phyloP scores from a whole-genome alignment of 148 eudicot genomes.

The Heliamphora exappendiculata region DNA sequence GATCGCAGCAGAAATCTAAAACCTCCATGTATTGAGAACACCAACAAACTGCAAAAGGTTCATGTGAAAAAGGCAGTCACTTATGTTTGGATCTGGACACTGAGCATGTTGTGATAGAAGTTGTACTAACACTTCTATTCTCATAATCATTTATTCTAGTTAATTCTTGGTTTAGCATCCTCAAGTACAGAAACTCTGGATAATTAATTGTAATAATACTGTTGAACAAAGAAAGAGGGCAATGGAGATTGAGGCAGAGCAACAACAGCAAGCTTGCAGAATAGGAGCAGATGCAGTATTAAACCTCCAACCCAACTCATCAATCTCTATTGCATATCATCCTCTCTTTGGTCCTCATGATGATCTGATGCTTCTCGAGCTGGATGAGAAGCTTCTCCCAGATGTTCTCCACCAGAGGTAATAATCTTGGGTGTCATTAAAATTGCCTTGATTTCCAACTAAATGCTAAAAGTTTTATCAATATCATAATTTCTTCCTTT shows the following conservation, averaged over 20 bases:
- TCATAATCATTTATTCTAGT: background rate
- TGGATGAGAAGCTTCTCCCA: constrained; percentile 88
- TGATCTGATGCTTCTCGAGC: constrained; percentile 73
- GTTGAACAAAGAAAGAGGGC: background rate
- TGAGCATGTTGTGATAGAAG: background rate
- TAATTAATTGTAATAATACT: background rate
- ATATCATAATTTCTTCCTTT: constrained; percentile 1
- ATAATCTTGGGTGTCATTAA: background rate
- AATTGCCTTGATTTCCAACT: background rate
- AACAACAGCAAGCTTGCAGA: constrained; percentile 7
- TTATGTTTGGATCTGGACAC: background rate
- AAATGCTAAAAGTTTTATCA: background rate
- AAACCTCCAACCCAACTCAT: constrained; percentile 49
- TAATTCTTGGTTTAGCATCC: background rate
- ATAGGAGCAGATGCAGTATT: constrained; percentile 74
- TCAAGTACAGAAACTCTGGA: background rate
- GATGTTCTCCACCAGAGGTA: constrained; percentile 68
- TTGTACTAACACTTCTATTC: background rate
- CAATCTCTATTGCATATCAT: constrained; percentile 68
- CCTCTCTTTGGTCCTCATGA: constrained; percentile 71
- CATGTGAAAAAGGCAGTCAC: background rate
- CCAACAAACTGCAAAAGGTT: background rate
- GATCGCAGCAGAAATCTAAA: background rate
- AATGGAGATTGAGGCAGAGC: constrained; percentile 15
- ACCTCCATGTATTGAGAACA: background rate